phyloP scores from a whole-genome alignment of 192 early-diverging fungal species.

The Anaeromyces robustus region DNA sequence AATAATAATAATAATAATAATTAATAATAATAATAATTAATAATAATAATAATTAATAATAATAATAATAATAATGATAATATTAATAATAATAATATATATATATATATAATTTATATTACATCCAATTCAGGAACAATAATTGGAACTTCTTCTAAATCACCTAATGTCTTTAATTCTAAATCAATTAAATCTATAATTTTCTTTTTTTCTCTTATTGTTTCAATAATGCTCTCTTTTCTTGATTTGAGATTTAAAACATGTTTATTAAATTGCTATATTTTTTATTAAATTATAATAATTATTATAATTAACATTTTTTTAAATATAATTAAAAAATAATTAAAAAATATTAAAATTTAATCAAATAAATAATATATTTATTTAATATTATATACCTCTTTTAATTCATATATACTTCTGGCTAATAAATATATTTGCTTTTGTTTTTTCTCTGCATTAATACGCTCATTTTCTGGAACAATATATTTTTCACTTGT shows the following conservation, averaged over 20 bases:
- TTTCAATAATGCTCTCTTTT: slow-evolving; percentile 7
- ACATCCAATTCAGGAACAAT: slow-evolving; percentile 23
- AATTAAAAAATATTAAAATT: too few relatives aligned
- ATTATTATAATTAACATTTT: neutral
- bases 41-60: too few relatives aligned
- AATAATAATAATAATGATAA: too few relatives aligned
- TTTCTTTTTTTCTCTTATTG: slow-evolving; percentile 8
- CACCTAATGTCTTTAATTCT: slow-evolving; percentile 18
- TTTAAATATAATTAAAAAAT: too few relatives aligned
- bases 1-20: too few relatives aligned
- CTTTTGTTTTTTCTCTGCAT: slow-evolving; percentile 43
- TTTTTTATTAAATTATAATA: neutral
- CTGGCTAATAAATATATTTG: slow-evolving; percentile 37
- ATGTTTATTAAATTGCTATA: slow-evolving; percentile 26
- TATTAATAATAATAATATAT: neutral
- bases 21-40: too few relatives aligned
- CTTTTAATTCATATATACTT: slow-evolving; percentile 32
- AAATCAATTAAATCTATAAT: slow-evolving; percentile 16
- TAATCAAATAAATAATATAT: too few relatives aligned
- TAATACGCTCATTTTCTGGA: slow-evolving; percentile 42
- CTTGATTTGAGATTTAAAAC: slow-evolving; percentile 15
- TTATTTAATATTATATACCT: slow-evolving; percentile 13
- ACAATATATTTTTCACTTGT: slow-evolving; percentile 50
- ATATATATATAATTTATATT: neutral
- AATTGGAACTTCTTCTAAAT: neutral